Conservation (phyloP, 441 rosid species). For the Adansonia gregorii region DNA sequence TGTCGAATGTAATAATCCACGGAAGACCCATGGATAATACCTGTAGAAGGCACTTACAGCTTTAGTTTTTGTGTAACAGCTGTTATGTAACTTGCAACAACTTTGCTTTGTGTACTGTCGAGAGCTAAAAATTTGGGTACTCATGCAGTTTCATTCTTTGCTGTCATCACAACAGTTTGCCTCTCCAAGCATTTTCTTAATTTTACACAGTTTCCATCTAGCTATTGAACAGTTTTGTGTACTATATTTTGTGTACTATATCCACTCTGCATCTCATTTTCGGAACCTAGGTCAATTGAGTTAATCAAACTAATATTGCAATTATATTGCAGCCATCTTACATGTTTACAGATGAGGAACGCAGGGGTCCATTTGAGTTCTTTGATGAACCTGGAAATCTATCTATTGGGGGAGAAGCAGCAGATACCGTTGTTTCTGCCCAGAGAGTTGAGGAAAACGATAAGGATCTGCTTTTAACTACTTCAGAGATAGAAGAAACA, state of each 20-base stretch:
- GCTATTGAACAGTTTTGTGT: not conserved
- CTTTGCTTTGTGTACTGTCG: not conserved
- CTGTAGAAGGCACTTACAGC: not conserved
- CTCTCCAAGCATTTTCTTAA: not conserved
- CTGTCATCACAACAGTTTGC: not conserved
- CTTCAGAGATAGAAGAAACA: conserved; percentile 79
- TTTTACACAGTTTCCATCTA: not conserved
- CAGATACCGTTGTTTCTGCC: conserved; percentile 56
- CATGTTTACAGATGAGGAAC: conserved; percentile 96
- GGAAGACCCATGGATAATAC: not conserved
- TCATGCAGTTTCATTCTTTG: not conserved
- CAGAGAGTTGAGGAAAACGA: conserved; percentile 88
- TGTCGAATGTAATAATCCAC: not conserved
- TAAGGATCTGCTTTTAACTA: conserved; percentile 81
- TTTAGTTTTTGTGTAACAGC: not conserved
- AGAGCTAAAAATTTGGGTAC: not conserved
- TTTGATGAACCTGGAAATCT: conserved; percentile 76
- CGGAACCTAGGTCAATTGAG: not conserved
- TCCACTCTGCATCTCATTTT: conserved; percentile 10
- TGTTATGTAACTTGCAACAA: not conserved
- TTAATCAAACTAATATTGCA: conserved; percentile 21
- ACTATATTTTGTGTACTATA: not conserved
- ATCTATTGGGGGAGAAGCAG: conserved; percentile 68
- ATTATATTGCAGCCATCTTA: conserved; percentile 52
- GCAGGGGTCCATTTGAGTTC: conserved; percentile 90